Conservation (phyloP, 768 basidiomycete species). For the Pleurotus sapidus region DNA sequence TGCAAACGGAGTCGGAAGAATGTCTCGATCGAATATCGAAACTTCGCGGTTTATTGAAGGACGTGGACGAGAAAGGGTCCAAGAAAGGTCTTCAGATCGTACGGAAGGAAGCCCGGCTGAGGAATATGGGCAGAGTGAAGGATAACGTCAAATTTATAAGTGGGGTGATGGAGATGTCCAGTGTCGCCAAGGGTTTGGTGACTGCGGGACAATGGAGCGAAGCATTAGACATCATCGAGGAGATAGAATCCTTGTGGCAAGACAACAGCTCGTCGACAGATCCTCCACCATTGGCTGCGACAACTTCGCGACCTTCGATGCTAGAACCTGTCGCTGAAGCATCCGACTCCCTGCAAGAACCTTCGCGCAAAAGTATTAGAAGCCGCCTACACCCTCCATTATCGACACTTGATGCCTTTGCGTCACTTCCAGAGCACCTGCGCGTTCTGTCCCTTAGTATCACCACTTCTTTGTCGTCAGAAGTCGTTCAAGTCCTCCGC, state of each 20-base stretch:
- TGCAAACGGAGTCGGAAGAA: constrained; percentile 84
- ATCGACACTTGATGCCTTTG: constrained; percentile 67
- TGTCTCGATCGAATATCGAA: constrained; percentile 76
- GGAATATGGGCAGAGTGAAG: constrained; percentile 56
- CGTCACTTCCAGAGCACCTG: constrained; percentile 73
- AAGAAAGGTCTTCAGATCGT: constrained; percentile 79
- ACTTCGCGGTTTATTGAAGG: constrained; percentile 66
- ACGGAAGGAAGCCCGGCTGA: constrained; percentile 56
- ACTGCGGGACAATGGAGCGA: constrained; percentile 85
- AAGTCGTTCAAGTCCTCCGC: constrained; percentile 70
- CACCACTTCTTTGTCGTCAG: constrained; percentile 69
- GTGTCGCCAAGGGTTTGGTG: constrained; percentile 71
- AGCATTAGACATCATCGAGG: constrained; percentile 73
- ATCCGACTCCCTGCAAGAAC: constrained; percentile 11
- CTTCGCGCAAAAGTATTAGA: constrained; percentile 14
- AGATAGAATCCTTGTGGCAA: constrained; percentile 57
- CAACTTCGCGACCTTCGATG: constrained; percentile 10
- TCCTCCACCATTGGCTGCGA: background rate
- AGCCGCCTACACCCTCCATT: constrained; percentile 47
- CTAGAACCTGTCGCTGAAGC: constrained; percentile 12
- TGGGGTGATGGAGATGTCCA: constrained; percentile 75
- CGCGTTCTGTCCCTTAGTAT: constrained; percentile 74
- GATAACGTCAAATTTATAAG: constrained; percentile 63
- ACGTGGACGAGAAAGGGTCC: constrained; percentile 76
- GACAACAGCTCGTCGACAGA: constrained; percentile 16